Conservation (phyloP, 176 grass and related monocot species). For the Secale cereale region DNA sequence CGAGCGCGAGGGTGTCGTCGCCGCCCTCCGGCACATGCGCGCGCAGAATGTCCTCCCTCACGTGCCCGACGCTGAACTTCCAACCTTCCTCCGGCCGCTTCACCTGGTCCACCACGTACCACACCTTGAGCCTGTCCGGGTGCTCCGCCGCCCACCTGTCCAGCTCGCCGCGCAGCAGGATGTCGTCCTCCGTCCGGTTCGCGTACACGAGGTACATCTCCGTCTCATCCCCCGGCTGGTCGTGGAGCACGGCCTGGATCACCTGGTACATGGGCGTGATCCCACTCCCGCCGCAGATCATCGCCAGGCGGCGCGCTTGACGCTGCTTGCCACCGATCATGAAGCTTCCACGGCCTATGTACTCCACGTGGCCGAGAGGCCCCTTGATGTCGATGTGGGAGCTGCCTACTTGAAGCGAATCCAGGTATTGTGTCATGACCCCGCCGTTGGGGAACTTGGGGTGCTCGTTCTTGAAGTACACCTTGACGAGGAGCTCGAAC, state of each 20-base stretch:
- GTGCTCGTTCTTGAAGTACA: slow-evolving; percentile 89
- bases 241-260: slow-evolving; percentile 70
- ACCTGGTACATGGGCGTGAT: slow-evolving; percentile 98
- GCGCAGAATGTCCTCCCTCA: slow-evolving; percentile 60
- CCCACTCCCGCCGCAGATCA: slow-evolving; percentile 83
- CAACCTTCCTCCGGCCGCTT: slow-evolving; percentile 65
- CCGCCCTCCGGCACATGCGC: slow-evolving; percentile 61
- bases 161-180: slow-evolving; percentile 72
- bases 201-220: slow-evolving; percentile 93
- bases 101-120: slow-evolving; percentile 84
- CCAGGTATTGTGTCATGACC: slow-evolving; percentile 82
- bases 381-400: slow-evolving; percentile 71
- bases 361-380: slow-evolving; percentile 82
- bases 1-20: slow-evolving; percentile 66
- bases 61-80: slow-evolving; percentile 73
- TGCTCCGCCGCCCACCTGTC: slow-evolving; percentile 63
- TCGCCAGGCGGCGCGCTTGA: slow-evolving; percentile 52
- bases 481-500: slow-evolving; percentile 86
- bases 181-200: slow-evolving; percentile 86
- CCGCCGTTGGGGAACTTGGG: slow-evolving; percentile 83
- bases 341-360: slow-evolving; percentile 67
- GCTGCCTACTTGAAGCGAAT: slow-evolving; percentile 44
- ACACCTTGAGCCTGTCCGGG: slow-evolving; percentile 70
- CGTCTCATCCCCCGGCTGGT: slow-evolving; percentile 72
- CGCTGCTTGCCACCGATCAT: slow-evolving; percentile 63